phyloP scores from a whole-genome alignment of 192 early-diverging fungal genomes.

The Jimgerdemannia flammicorona region DNA sequence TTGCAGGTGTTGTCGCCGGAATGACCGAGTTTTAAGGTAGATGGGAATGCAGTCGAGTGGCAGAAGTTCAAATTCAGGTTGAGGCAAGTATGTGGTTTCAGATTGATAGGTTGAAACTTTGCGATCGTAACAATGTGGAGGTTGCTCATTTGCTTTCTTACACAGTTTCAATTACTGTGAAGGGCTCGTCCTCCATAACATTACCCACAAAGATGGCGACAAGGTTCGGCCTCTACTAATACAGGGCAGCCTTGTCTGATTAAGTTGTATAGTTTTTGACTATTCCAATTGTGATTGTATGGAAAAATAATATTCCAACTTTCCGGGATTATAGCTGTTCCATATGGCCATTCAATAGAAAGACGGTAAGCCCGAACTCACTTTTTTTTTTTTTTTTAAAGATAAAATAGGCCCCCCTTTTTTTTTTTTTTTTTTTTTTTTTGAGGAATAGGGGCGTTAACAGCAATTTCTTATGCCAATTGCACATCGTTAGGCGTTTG shows the following conservation, averaged over 20 bases:
- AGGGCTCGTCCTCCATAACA: conserved; percentile 1
- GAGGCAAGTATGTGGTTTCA: not conserved
- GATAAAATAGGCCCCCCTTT: too few relatives aligned
- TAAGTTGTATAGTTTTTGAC: not conserved
- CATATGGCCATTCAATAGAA: not conserved
- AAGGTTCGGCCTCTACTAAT: conserved; percentile 1
- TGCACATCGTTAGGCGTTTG: too few relatives aligned
- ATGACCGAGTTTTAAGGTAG: conserved; percentile 31
- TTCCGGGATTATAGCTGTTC: not conserved
- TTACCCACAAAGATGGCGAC: conserved; percentile 5
- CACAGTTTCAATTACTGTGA: conserved; percentile 6
- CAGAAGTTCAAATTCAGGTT: conserved; percentile 19
- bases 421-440: too few relatives aligned
- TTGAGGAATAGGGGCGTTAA: too few relatives aligned
- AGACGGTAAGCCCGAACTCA: too few relatives aligned
- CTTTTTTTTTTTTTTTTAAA: too few relatives aligned
- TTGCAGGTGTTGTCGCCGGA: conserved; percentile 30
- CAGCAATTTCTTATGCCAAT: too few relatives aligned
- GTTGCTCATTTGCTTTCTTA: not conserved
- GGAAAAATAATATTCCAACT: not conserved
- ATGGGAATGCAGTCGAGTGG: conserved; percentile 35
- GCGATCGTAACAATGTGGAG: not conserved
- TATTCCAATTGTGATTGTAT: not conserved
- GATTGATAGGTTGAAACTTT: too few relatives aligned
- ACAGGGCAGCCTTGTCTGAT: not conserved